Base-by-base conservation (phyloP, 164 flowering plant species). In the Dillenia turbinata region DNA sequence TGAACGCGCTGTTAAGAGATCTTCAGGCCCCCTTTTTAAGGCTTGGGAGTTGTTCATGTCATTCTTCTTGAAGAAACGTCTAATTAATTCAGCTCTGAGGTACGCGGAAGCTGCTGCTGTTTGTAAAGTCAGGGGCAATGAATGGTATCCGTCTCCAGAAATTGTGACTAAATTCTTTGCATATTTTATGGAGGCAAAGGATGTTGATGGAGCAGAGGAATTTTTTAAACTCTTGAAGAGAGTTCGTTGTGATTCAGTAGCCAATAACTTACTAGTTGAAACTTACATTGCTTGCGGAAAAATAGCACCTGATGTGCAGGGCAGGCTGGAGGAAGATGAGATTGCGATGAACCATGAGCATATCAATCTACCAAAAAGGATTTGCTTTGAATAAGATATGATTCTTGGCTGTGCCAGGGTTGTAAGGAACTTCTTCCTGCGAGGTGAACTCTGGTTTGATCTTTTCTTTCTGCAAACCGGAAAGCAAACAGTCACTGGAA, bases 21-120 rank as follows among this genome's bases (percentile, higher is more conserved):
- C 62, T 2, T 47, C 54, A 2, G 57, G 24, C 5, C 78, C 61
- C 19, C 66, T 63, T 56, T 49, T 67, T 5, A 65, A 52, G 62
- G 65, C 81, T 10, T 19, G 68, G 22, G 63, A 59, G 12, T 46
- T 69, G 57, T 71, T 77, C 49, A 64, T 73, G 40, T 56, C 64
- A 33, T 78, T 61, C 43, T 68, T 51, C 53, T 24, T 81, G 62
- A 69, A 63, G 66, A 79, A 65, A 2, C 14, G 59, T 24, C 26
- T 68, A 51, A 54, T 73, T 44, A 70, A 75, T 53, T 59, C 56
- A 57, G 81, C 79, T 16, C 47, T 79, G 57, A 58, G 67, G 54
- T 68, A 53, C 59, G 48, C 79, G 69, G 69, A 75, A 7, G 51
- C 13, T 8, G 82, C 72, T 56, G 63, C 58, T 8, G 33, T 66